Base-by-base conservation (phyloP, 495 filamentous ascomycete species). In the Oidiodendron maius region DNA sequence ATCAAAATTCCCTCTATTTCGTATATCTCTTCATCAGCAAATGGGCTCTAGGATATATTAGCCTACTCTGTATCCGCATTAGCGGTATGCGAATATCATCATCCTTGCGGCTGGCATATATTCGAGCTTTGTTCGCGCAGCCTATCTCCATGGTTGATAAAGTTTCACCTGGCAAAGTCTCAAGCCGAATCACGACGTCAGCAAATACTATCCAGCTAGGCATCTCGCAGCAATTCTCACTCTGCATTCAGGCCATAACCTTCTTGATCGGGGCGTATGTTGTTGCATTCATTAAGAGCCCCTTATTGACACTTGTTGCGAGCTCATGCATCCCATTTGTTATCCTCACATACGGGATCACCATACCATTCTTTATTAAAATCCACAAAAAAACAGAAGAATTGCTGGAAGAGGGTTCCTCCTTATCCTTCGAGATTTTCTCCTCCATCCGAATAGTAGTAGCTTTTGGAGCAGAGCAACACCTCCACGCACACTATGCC, bases 151-250 rank as follows among this genome's bases (percentile, higher is more conserved):
- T 72, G 2, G 62, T 81, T 12, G 77, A 81, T 48, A 65, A 73
- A 21, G 61, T 82, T 53, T 71, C 78, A 20, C 64, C 68, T 40
- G 65, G 75, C 26, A 65, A 73, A 62, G 65, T 74, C 13, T 75
- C 75, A 12, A 76, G 76, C 18, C 76, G 78, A 28, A 81, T 86
- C 55, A 84, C 82, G 4, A 71, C 74, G 3, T 74, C 76, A 1
- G 77, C 80, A 23, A 86, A 84, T 51, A 69, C 72, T 0, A 63
- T 88, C 26, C 82, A 88, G 50, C 63, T 77, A 22, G 82, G 83
- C 25, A 80, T 88, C 32, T 84, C 82, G 0, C 78, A 84, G 50
- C 80, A 78, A 49, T 64, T 83, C 3, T 71, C 66, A 1, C 61
- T 64, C 11, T 64, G 78, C 10, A 60, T 82, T 17, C 77, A 82